Evolutionary conservation across 2,329 filamentous ascomycete genomes (phyloP), one percentile per base, ranked within the genome.

Genomic region (Ophiostoma sp.): DNA sequence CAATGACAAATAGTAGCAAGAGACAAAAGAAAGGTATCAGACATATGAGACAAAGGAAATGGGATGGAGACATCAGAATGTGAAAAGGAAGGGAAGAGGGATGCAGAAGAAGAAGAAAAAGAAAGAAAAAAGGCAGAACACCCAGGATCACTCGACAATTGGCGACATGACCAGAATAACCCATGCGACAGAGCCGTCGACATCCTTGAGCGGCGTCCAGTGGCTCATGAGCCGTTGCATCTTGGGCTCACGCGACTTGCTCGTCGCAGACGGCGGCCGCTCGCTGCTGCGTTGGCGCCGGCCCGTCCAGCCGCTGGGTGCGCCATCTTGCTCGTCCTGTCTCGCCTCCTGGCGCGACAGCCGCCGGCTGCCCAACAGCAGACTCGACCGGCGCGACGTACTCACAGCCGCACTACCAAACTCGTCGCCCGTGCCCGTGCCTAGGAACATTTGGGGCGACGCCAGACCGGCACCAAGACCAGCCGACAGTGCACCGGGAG

Each of bases 191-290:
- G 72, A 65, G 0, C 79, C 78, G 20, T 76, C 75, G 0, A 44
- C 75, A 69, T 79, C 76, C 71, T 77, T 78, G 65, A 80, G 71
- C 33, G 79, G 78, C 33, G 78, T 77, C 79, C 79, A 80, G 67
- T 78, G 77, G 57, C 76, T 74, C 74, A 74, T 74, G n/a, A 74
- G 65, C n/a, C 68, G 69, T 68, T 70, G 73, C 68, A 68, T 67
- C 20, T 54, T 54, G 17, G 48, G 54, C 27, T 44, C n/a, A 33
- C 65, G 54, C 20, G 15, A 5, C 66, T 20, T 27, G n/a, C 20
- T 39, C n/a, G 13, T 10, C n/a, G 1, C 35, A 35, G 54, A 3
- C 44, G 17, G 7, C 69, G 41, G 10, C 67, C 35, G 65, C 65
- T 67, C 65, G 35, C 27, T 67, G 33, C 71, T 72, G 15, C 64